Evolutionary conservation across 257 asterid genomes (phyloP).

Genomic region (Solanum paucissectum): DNA sequence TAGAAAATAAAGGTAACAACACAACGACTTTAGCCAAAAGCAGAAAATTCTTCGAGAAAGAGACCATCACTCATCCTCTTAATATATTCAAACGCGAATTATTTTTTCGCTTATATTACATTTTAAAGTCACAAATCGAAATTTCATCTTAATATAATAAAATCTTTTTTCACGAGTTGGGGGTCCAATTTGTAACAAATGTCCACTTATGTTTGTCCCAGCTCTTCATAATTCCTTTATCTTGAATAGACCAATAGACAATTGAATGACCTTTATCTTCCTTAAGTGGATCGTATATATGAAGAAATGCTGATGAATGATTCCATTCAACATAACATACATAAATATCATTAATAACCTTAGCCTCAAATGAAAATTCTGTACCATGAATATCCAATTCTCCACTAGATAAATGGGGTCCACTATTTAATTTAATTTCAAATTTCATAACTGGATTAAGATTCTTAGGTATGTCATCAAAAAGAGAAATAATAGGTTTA

Average conservation of each 20-base stretch:
- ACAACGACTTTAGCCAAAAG: not conserved
- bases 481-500: not conserved
- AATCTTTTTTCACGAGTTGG: not conserved
- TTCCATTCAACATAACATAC: not conserved
- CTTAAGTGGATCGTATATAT: not conserved
- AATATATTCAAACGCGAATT: not conserved
- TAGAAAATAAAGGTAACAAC: not conserved
- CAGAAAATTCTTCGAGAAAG: not conserved
- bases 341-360: not conserved
- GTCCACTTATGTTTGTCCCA: not conserved
- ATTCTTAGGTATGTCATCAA: not conserved
- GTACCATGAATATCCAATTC: not conserved
- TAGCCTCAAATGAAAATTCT: not conserved
- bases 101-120: not conserved
- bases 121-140: not conserved
- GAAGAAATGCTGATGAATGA: not conserved
- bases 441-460: not conserved
- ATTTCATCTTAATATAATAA: not conserved
- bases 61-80: not conserved
- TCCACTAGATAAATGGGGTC: not conserved
- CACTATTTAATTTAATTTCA: not conserved
- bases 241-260: not conserved
- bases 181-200: not conserved
- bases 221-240: not conserved
- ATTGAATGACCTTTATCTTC: not conserved